Evolutionary conservation across 2,329 filamentous ascomycete species (phyloP), one percentile per base, ranked within the genome.

Genomic region (Cercospora zeae-maydis): DNA sequence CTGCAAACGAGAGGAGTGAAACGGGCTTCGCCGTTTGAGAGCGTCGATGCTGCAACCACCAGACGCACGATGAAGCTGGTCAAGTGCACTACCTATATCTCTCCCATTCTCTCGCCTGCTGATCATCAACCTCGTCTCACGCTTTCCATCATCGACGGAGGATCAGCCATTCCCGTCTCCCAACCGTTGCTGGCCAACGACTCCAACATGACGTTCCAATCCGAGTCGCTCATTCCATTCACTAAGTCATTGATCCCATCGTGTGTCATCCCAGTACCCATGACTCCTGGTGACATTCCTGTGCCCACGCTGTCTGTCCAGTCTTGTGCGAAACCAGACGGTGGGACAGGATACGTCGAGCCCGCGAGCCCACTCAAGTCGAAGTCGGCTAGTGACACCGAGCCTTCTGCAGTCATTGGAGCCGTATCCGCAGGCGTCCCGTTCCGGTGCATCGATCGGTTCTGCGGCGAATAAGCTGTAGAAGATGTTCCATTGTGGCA

Each of bases 201-300:
- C 19, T 72, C 68, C 58, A 75, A 57, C 63, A 75, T 66, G 31
- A 64, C 65, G 49, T 67, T 70, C 71, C 71, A 75, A 21, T 74
- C 73, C 37, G 64, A 69, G 57, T 75, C 73, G 7, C 64, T 67
- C 69, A 74, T 69, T 9, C 63, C 63, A 33, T 59, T 61, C 70
- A 73, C 70, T 59, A 71, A 65, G 9, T 73, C 70, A 51, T 59
- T 65, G 57, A 69, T 49, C 16, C 58, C 67, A 27, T 63, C 62
- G 36, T 63, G 66, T 1, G 61, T 62, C 1, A 33, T 56, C 30
- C 56, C 52, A 33, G 56, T 49, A 13, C 37, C 59, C 62, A 67
- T 63, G 2, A 45, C 51, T 31, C 61, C 66, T 11, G 69, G 65
- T 19, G 68, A 67, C 31, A 69, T 53, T 7, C 67, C 69, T 9